These are phyloP conservation scores for Acanthamoeba royreba DNA, from an alignment of 208 protist species.

Conservation along the genomic window DNA sequence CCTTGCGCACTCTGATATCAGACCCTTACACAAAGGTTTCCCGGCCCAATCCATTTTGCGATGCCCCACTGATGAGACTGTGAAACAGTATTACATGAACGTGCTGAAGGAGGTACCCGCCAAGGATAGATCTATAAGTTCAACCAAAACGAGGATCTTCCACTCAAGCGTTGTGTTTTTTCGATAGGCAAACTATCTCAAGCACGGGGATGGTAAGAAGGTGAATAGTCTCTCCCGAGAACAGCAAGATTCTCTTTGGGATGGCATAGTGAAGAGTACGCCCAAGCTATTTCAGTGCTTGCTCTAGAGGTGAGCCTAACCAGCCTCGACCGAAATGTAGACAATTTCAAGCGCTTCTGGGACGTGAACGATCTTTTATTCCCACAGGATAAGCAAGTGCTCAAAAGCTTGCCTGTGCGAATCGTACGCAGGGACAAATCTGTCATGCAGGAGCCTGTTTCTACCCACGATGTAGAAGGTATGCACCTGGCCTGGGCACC, in stretches of 20 bases:
- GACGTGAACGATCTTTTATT: slow-evolving; percentile 26
- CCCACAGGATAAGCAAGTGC: neutral
- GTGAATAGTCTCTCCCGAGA: neutral
- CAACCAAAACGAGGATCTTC: too few species aligned
- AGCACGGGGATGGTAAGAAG: slow-evolving; percentile 34
- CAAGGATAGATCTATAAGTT: too few species aligned
- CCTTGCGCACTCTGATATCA: neutral
- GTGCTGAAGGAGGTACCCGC: neutral
- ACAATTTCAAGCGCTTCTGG: slow-evolving; percentile 42
- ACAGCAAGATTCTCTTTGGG: neutral
- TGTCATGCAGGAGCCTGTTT: slow-evolving; percentile 3
- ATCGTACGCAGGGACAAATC: neutral
- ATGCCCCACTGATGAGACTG: neutral
- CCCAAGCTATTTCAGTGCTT: neutral
- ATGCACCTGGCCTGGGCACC: neutral
- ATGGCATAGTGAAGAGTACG: neutral
- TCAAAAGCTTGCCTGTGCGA: neutral
- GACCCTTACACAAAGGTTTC: neutral
- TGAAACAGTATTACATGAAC: slow-evolving; percentile 46
- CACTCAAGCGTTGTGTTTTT: neutral
- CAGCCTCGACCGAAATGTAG: neutral
- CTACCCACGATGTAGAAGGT: neutral
- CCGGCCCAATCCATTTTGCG: neutral
- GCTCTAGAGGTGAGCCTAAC: neutral
- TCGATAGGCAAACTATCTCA: slow-evolving; percentile 21